phyloP scores from a whole-genome alignment of 345 rosid genomes.

The Firmiana major region DNA sequence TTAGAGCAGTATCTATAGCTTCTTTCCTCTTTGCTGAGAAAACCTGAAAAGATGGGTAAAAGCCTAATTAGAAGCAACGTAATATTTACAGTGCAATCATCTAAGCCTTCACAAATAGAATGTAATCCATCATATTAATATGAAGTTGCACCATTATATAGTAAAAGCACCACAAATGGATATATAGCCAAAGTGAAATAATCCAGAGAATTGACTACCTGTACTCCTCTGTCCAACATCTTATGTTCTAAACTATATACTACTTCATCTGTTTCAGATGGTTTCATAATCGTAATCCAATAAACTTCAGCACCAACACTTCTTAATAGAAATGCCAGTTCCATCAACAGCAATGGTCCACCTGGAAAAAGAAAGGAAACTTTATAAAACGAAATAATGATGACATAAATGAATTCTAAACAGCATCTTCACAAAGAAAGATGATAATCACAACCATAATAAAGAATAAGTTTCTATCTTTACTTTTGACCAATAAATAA shows the following conservation, averaged over 20 bases:
- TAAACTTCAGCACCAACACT: constrained; percentile 47
- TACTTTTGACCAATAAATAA: background rate
- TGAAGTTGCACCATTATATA: background rate
- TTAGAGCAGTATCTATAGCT: constrained; percentile 46
- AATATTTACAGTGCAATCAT: background rate
- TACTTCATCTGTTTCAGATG: constrained; percentile 34
- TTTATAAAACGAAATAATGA: background rate
- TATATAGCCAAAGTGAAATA: background rate
- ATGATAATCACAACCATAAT: background rate
- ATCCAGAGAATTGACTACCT: constrained; percentile 24
- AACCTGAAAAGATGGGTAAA: constrained; percentile 28
- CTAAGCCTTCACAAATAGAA: constrained; percentile 3
- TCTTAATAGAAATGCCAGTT: constrained; percentile 48
- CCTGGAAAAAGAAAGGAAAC: constrained; percentile 25
- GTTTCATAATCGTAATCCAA: constrained; percentile 47
- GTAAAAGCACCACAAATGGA: background rate
- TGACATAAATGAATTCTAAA: background rate
- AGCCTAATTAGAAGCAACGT: constrained; percentile 2
- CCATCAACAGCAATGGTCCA: constrained; percentile 54
- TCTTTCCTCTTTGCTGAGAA: constrained; percentile 46
- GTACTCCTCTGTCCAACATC: constrained; percentile 50
- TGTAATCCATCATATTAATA: background rate
- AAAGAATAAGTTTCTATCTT: background rate
- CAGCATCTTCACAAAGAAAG: constrained; percentile 10
- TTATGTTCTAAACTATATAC: constrained; percentile 47